A percentile compares a stretch with the other conserved stretches of the same genome.
These are phyloP conservation scores for Saitozyma sp. DNA, from an alignment of 768 basidiomycete species.

Conservation along the genomic window DNA sequence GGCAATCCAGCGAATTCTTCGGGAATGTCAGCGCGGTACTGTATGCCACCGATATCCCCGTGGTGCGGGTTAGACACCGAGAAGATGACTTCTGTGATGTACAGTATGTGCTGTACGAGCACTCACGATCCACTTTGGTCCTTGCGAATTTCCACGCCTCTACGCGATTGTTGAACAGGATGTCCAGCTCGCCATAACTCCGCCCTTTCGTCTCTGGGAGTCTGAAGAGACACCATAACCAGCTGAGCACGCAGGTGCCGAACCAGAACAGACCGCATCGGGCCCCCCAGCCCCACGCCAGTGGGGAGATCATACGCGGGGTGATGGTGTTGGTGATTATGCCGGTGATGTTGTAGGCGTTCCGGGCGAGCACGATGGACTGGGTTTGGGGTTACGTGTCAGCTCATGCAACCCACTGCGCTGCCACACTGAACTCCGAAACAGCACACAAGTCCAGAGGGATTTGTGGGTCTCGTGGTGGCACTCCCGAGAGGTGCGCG, in stretches of 20 bases:
- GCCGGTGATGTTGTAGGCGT: constrained; percentile 28
- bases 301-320: constrained; percentile 35
- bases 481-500: too few relatives aligned
- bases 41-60: too few relatives aligned
- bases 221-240: constrained; percentile 37
- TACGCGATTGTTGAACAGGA: constrained; percentile 45
- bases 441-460: too few relatives aligned
- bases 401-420: too few relatives aligned
- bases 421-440: too few relatives aligned
- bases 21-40: too few relatives aligned
- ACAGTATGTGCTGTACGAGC: too few relatives aligned
- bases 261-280: constrained; percentile 45
- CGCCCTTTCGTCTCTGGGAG: constrained; percentile 49
- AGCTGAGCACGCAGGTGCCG: constrained; percentile 24
- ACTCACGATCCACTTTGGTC: constrained; percentile 32
- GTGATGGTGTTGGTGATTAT: constrained; percentile 21
- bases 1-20: too few relatives aligned
- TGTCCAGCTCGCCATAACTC: constrained; percentile 51
- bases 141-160: constrained; percentile 40
- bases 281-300: constrained; percentile 26
- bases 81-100: too few relatives aligned
- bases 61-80: too few relatives aligned
- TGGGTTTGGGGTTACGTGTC: too few relatives aligned
- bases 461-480: too few relatives aligned
- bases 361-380: constrained; percentile 32